phyloP scores from a whole-genome alignment of 1,284 basidiomycete genomes.

The Ustilago sp. region DNA sequence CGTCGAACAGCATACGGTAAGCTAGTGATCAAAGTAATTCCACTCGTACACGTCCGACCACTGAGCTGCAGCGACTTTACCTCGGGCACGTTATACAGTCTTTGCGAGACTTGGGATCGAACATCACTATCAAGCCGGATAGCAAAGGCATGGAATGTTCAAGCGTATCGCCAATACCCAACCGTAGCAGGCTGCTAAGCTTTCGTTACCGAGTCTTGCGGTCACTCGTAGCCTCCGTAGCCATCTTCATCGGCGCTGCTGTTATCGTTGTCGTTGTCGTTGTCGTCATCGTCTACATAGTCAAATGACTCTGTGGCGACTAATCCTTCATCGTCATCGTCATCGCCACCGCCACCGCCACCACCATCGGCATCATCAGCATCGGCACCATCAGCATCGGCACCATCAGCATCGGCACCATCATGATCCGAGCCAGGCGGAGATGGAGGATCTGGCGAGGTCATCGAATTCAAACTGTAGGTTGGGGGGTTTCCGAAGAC shows the following conservation, averaged over 20 bases:
- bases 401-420: slow-evolving; percentile 5
- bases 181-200: neutral
- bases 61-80: too few species aligned
- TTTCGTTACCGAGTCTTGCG: neutral
- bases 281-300: slow-evolving; percentile 12
- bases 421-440: slow-evolving; percentile 33
- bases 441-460: slow-evolving; percentile 42
- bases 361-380: neutral
- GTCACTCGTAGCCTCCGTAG: neutral
- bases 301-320: slow-evolving; percentile 4
- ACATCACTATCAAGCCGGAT: too few species aligned
- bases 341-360: slow-evolving; percentile 8
- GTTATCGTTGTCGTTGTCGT: neutral
- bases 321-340: slow-evolving; percentile 11
- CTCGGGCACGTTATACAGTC: too few species aligned
- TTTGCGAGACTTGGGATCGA: too few species aligned
- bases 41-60: too few species aligned
- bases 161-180: slow-evolving; percentile 19
- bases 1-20: too few species aligned
- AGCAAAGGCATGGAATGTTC: neutral
- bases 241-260: slow-evolving; percentile 1
- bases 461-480: slow-evolving; percentile 41
- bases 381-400: slow-evolving; percentile 8
- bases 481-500: neutral
- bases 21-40: too few species aligned